A percentile compares a stretch with the other conserved stretches of the same genome.
These are phyloP conservation scores for Aspergillus sp. DNA, from an alignment of 2,329 filamentous ascomycete genomes.

Conservation along the genomic window DNA sequence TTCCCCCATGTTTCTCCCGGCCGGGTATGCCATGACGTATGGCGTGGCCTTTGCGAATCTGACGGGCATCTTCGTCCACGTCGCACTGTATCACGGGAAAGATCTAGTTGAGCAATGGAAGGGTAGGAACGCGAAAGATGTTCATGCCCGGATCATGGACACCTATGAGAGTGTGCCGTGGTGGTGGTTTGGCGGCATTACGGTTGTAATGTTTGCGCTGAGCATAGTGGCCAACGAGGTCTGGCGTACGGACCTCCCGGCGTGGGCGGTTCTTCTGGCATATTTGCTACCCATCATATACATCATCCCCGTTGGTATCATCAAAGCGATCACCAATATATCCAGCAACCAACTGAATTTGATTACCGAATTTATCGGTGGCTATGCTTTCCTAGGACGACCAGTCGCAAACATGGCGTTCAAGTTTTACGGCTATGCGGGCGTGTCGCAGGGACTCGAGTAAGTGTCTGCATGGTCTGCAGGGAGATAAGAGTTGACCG, in stretches of 20 bases:
- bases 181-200: slow-evolving; percentile 50
- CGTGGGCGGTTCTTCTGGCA: slow-evolving; percentile 49
- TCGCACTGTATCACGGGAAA: slow-evolving; percentile 40
- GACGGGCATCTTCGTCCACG: slow-evolving; percentile 54
- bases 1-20: slow-evolving; percentile 65
- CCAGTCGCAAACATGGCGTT: slow-evolving; percentile 62
- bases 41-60: slow-evolving; percentile 69
- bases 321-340: slow-evolving; percentile 53
- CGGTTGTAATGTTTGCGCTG: slow-evolving; percentile 39
- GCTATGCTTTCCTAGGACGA: slow-evolving; percentile 50
- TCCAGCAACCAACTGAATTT: slow-evolving; percentile 52
- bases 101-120: slow-evolving; percentile 40
- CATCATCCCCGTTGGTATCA: slow-evolving; percentile 51
- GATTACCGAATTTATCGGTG: slow-evolving; percentile 52
- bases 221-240: slow-evolving; percentile 42
- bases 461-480: slow-evolving; percentile 19
- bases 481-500: neutral
- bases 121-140: slow-evolving; percentile 38
- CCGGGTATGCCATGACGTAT: slow-evolving; percentile 58
- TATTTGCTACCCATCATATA: slow-evolving; percentile 50
- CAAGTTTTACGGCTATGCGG: slow-evolving; percentile 71
- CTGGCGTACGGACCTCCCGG: slow-evolving; percentile 50
- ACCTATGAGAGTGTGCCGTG: slow-evolving; percentile 44
- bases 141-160: slow-evolving; percentile 48
- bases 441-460: slow-evolving; percentile 63